Base-by-base conservation (phyloP, 768 basidiomycete genomes). In the Porpolomopsis calyptriformis region DNA sequence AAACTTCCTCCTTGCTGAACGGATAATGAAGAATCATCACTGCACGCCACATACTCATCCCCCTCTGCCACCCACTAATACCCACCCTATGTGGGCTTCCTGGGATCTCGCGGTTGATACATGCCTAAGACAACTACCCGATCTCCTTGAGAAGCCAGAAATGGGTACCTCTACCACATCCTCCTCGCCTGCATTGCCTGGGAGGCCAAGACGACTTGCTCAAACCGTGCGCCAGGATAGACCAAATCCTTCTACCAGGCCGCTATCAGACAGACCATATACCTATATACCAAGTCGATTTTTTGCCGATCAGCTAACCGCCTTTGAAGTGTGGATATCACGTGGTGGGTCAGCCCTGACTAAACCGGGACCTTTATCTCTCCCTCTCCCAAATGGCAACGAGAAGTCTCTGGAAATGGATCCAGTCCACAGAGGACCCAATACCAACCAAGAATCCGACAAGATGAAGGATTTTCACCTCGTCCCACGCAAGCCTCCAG, bases 101-200 rank as follows among this genome's bases (percentile, higher is more conserved):
- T 99, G 96, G 96, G 96, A 98, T 64, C 77, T 96, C 10, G 94
- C 94, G 0, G 85, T 99, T 2, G 94, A 99, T 59, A 80, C 85
- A 6, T 94, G 90, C 57, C 69, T 99, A 25, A 78, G 89, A 7
- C 96, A 98, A 60, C 73, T 99, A n/a, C 92, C 92, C 1, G 79
- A 86, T 4, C 67, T 98, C 16, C 68, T 94, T 3, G 63, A 63
- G 51, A 72, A 70, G 7, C 29, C 29, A 51, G 55, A 64, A 12
- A 56, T 63, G 14, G 57, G 61, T 39, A 34, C 19, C 11, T 41
- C 16, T 14, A 45, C 53, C 14, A 26, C 55, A 4, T 26, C 53
- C 11, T 47, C n/a, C 18, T 7, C 26, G 14, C 57, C 55, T 31
- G 45, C 61, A 4, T 49, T 53, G 6, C 55, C 35, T 36, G 47